These are phyloP conservation scores for Collybiopsis luxurians DNA, from an alignment of 768 basidiomycete genomes.

Conservation along the genomic window DNA sequence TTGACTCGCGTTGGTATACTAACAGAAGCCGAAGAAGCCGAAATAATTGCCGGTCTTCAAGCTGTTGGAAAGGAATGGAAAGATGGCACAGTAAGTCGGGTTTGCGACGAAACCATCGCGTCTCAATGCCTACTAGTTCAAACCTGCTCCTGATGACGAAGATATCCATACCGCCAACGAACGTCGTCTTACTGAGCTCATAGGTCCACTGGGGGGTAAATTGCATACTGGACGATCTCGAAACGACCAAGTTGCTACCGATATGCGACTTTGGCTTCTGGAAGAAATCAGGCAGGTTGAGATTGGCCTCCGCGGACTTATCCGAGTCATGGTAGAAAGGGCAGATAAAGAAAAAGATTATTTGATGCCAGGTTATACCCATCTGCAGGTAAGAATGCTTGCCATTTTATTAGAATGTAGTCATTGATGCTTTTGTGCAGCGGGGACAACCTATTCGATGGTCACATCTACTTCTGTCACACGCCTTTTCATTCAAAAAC, in stretches of 20 bases:
- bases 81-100: conserved; percentile 57
- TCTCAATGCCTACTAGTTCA: conserved; percentile 51
- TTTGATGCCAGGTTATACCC: conserved; percentile 94
- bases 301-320: conserved; percentile 66
- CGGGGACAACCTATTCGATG: conserved; percentile 98
- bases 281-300: conserved; percentile 71
- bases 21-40: conserved; percentile 67
- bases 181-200: conserved; percentile 87
- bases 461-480: conserved; percentile 95
- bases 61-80: conserved; percentile 86
- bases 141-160: conserved; percentile 82
- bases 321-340: conserved; percentile 87
- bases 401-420: background rate
- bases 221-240: conserved; percentile 95
- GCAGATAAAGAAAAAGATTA: conserved; percentile 93
- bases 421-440: conserved; percentile 35
- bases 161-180: conserved; percentile 99
- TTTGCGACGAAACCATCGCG: background rate
- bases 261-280: conserved; percentile 95
- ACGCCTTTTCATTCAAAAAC: conserved; percentile 89
- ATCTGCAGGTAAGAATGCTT: conserved; percentile 76
- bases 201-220: conserved; percentile 91
- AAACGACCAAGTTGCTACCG: conserved; percentile 98
- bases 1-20: conserved; percentile 80
- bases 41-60: conserved; percentile 72